These are phyloP conservation scores for Lasiodiplodia gonubiensis DNA, from an alignment of 2,329 filamentous ascomycete species.

Conservation along the genomic window DNA sequence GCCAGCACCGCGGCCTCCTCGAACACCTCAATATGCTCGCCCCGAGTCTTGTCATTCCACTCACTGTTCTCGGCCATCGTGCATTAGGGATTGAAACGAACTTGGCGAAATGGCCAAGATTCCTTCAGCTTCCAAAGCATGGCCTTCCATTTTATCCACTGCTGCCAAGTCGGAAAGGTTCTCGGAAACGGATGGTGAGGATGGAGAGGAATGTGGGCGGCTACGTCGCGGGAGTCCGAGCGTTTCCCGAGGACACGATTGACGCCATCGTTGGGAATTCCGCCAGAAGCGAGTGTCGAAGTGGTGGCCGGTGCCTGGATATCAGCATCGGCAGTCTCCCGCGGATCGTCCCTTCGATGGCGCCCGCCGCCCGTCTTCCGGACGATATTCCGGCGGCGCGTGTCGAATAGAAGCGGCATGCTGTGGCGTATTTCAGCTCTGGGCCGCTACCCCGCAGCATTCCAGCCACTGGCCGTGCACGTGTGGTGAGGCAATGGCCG, in stretches of 20 bases:
- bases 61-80: constrained; percentile 16
- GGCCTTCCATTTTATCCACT: background rate
- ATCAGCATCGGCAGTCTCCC: background rate
- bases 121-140: background rate
- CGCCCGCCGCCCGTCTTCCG: background rate
- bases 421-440: background rate
- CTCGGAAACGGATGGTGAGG: constrained; percentile 6
- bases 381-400: too few relatives aligned
- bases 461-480: background rate
- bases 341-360: background rate
- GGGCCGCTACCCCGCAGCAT: constrained; percentile 2
- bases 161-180: constrained; percentile 7
- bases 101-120: background rate
- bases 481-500: background rate
- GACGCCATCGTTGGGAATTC: background rate
- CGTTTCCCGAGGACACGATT: constrained; percentile 7
- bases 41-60: constrained; percentile 16
- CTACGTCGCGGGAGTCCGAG: background rate
- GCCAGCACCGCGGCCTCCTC: background rate
- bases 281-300: background rate
- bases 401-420: background rate
- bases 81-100: too few relatives aligned
- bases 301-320: background rate
- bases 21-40: constrained; percentile 18
- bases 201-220: background rate